Conservation (phyloP, 2,329 filamentous ascomycete species). For the Dactylellina haptotyla region DNA sequence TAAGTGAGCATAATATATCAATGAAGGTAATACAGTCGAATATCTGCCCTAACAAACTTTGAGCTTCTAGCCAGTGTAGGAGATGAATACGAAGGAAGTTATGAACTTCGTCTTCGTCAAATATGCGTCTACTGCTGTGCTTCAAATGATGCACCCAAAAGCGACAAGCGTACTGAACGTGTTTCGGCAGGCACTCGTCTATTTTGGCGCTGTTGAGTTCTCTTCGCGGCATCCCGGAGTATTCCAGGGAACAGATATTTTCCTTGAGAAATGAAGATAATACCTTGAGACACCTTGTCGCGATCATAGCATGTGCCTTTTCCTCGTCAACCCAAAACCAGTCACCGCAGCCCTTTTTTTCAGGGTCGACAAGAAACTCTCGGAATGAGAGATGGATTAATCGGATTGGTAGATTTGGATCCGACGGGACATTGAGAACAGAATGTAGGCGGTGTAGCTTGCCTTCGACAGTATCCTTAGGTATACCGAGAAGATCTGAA, state of each 20-base stretch:
- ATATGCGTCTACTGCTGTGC: constrained; percentile 58
- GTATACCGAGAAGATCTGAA: constrained; percentile 14
- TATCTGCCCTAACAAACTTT: constrained; percentile 58
- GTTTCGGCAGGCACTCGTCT: constrained; percentile 60
- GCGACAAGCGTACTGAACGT: constrained; percentile 59
- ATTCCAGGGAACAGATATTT: not conserved
- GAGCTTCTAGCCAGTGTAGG: constrained; percentile 61
- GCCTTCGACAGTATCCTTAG: not conserved
- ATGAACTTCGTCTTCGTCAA: constrained; percentile 57
- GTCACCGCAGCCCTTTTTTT: not conserved
- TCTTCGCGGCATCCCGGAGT: not conserved
- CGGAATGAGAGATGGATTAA: constrained; percentile 18
- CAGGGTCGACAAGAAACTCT: constrained; percentile 13
- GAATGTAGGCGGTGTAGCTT: constrained; percentile 13
- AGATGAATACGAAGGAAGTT: constrained; percentile 59
- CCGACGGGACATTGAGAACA: constrained; percentile 7
- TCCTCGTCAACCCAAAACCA: constrained; percentile 25
- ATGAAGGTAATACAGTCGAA: not conserved
- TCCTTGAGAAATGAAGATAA: constrained; percentile 6
- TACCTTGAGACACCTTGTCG: constrained; percentile 9
- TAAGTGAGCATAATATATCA: not conserved
- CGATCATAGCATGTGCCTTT: constrained; percentile 53
- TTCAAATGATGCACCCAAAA: constrained; percentile 23
- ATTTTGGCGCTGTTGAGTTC: constrained; percentile 59
- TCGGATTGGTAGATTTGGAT: not conserved